Conservation (phyloP, 345 rosid genomes). For the Lepidium aucheri region DNA sequence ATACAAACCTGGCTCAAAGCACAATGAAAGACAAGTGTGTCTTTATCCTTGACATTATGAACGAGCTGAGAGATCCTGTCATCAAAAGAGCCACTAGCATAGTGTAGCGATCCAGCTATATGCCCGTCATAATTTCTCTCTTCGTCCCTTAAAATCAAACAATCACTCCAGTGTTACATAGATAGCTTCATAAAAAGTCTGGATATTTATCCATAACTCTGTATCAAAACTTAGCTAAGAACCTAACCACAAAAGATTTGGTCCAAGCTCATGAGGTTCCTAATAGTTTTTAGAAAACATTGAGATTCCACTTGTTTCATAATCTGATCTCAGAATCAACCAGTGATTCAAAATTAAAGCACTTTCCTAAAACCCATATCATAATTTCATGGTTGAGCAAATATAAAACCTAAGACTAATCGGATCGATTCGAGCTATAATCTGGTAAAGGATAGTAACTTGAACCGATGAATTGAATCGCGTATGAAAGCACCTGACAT, state of each 20-base stretch:
- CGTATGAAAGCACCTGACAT: slow-evolving; percentile 54
- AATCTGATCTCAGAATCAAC: background rate
- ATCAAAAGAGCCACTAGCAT: slow-evolving; percentile 56
- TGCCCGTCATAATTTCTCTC: slow-evolving; percentile 97
- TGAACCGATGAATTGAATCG: background rate
- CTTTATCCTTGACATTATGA: slow-evolving; percentile 72
- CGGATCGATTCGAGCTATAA: background rate
- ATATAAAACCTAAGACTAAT: background rate
- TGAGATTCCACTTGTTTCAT: background rate
- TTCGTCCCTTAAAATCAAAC: slow-evolving; percentile 45
- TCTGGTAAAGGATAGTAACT: background rate
- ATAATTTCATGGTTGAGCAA: background rate
- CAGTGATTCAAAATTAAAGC: background rate
- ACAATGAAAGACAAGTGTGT: slow-evolving; percentile 93
- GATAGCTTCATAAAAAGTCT: background rate
- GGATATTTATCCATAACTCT: background rate
- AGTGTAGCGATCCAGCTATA: slow-evolving; percentile 83
- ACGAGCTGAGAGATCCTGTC: slow-evolving; percentile 73
- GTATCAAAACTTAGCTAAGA: background rate
- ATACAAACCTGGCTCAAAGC: slow-evolving; percentile 82
- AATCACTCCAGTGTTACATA: background rate
- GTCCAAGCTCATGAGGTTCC: background rate
- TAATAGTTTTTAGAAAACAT: background rate
- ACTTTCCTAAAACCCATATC: background rate
- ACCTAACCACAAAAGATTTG: background rate